Conservation (phyloP, 2,329 filamentous ascomycete species). For the Aspergillus flavus region DNA sequence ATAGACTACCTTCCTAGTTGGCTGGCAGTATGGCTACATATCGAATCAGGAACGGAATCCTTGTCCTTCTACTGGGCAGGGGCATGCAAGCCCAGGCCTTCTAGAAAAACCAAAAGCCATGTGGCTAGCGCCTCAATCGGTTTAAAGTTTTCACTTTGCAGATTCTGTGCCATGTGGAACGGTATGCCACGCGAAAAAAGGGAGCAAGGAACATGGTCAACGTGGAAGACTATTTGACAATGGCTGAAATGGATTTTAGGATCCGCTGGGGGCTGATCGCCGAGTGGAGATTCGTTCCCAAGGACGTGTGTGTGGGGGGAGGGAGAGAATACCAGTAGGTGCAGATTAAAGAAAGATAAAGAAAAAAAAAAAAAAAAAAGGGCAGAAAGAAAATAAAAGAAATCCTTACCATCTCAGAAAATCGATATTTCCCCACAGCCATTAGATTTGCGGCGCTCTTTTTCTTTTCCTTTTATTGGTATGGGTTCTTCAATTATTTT, state of each 20-base stretch:
- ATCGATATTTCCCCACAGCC: neutral
- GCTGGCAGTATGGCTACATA: neutral
- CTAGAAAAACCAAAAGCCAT: neutral
- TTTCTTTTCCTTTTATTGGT: neutral
- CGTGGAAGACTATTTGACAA: constrained; percentile 2
- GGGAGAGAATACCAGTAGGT: too few species aligned
- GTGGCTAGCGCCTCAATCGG: neutral
- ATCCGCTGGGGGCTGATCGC: neutral
- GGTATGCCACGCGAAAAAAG: neutral
- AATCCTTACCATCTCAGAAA: neutral
- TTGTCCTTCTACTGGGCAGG: neutral
- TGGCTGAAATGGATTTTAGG: neutral
- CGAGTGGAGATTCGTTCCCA: neutral
- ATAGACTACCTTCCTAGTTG: neutral
- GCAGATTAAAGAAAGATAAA: neutral
- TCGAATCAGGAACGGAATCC: neutral
- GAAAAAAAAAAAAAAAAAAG: neutral
- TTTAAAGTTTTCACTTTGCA: neutral
- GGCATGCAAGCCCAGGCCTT: neutral
- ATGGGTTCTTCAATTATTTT: neutral
- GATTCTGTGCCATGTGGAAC: neutral
- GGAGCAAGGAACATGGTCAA: neutral
- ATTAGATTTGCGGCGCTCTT: neutral
- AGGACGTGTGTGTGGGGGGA: neutral
- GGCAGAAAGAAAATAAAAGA: neutral